phyloP scores from a whole-genome alignment of 352 stramenopile species.

The Phytophthora boehmeriae region DNA sequence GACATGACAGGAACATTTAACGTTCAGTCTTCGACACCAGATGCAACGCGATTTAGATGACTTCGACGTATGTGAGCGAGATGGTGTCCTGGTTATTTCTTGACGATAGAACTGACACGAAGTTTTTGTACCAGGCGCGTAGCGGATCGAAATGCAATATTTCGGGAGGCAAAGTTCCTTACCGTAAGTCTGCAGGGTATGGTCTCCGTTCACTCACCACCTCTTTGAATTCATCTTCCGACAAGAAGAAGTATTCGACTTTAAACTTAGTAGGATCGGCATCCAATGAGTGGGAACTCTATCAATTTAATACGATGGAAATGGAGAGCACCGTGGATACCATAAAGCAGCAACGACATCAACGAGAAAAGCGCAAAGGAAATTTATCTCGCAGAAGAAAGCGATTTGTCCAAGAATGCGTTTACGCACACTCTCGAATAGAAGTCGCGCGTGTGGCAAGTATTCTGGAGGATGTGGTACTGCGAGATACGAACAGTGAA shows the following conservation, averaged over 20 bases:
- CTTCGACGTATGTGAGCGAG: slow-evolving; percentile 47
- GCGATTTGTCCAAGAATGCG: slow-evolving; percentile 66
- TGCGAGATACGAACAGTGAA: slow-evolving; percentile 59
- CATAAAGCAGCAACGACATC: slow-evolving; percentile 59
- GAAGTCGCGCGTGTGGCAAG: slow-evolving; percentile 28
- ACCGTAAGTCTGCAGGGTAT: slow-evolving; percentile 64
- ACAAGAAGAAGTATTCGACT: slow-evolving; percentile 36
- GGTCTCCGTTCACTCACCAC: slow-evolving; percentile 68
- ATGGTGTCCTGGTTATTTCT: not conserved
- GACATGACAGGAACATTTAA: slow-evolving; percentile 38
- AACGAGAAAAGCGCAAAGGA: slow-evolving; percentile 61
- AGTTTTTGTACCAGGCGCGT: slow-evolving; percentile 11
- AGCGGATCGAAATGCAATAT: slow-evolving; percentile 1
- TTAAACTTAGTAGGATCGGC: slow-evolving; percentile 21
- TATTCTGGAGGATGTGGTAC: slow-evolving; percentile 48
- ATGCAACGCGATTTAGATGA: slow-evolving; percentile 58
- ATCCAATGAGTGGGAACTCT: slow-evolving; percentile 36
- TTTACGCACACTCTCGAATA: slow-evolving; percentile 38
- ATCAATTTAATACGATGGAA: slow-evolving; percentile 24
- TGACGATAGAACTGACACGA: slow-evolving; percentile 1
- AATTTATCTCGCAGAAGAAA: slow-evolving; percentile 55
- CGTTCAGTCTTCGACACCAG: slow-evolving; percentile 59
- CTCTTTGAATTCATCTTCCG: slow-evolving; percentile 35
- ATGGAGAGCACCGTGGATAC: slow-evolving; percentile 26
- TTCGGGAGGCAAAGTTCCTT: slow-evolving; percentile 19